Conservation (phyloP, 768 basidiomycete species). For the Dentipellis sp. region DNA sequence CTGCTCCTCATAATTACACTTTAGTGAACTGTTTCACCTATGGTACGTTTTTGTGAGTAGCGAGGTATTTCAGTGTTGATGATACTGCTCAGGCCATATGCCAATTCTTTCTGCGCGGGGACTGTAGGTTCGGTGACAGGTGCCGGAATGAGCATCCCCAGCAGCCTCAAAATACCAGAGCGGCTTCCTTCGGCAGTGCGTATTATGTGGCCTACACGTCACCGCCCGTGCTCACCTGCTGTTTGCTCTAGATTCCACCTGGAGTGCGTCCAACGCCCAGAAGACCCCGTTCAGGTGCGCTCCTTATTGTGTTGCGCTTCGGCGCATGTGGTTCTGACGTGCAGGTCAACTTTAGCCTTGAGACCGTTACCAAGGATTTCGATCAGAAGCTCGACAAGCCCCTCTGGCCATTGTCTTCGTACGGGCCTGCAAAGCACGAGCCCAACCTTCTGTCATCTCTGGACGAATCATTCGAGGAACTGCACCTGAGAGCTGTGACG, state of each 20-base stretch:
- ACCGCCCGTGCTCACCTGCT: slow-evolving; percentile 10
- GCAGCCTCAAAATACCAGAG: slow-evolving; percentile 13
- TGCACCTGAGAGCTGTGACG: slow-evolving; percentile 50
- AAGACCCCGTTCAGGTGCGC: slow-evolving; percentile 11
- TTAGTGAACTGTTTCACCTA: too few relatives aligned
- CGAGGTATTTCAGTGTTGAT: too few relatives aligned
- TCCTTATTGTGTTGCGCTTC: too few relatives aligned
- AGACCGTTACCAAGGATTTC: slow-evolving; percentile 53
- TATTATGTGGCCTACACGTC: slow-evolving; percentile 9
- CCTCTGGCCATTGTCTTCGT: slow-evolving; percentile 70
- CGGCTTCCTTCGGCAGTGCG: slow-evolving; percentile 37
- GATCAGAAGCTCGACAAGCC: slow-evolving; percentile 45
- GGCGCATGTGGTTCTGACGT: too few relatives aligned
- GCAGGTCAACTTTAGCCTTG: slow-evolving; percentile 31
- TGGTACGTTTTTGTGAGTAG: too few relatives aligned
- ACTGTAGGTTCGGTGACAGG: slow-evolving; percentile 49
- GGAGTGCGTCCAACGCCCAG: slow-evolving; percentile 2
- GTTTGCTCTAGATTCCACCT: slow-evolving; percentile 8
- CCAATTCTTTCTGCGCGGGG: slow-evolving; percentile 47
- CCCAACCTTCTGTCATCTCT: slow-evolving; percentile 49
- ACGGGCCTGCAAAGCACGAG: slow-evolving; percentile 67
- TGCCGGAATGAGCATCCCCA: slow-evolving; percentile 57
- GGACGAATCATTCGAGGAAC: slow-evolving; percentile 71
- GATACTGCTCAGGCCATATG: slow-evolving; percentile 39
- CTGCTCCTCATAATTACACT: too few relatives aligned